Percentiles rank a stretch among this genome's conserved stretches.
Conservation (phyloP, 1,284 basidiomycete species). For the Irpex sp. region DNA sequence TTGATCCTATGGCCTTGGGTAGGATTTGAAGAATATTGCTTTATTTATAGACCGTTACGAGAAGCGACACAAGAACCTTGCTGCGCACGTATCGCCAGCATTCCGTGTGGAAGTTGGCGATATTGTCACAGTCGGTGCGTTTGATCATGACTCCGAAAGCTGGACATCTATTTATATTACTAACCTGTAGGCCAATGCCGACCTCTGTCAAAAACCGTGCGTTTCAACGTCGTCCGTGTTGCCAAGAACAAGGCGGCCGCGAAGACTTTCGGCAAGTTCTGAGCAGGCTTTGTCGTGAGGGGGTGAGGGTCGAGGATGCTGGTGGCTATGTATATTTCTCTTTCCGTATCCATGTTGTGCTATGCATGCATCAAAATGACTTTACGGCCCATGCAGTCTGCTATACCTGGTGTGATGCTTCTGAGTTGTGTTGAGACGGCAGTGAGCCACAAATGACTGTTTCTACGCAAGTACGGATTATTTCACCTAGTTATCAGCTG, state of each 20-base stretch:
- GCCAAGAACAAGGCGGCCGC: constrained; percentile 83
- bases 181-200: constrained; percentile 83
- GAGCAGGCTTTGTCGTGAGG: constrained; percentile 25
- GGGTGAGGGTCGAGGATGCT: constrained; percentile 23
- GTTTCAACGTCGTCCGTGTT: constrained; percentile 96
- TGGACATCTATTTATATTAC: background rate
- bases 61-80: constrained; percentile 98
- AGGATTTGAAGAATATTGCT: constrained; percentile 16
- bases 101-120: constrained; percentile 97
- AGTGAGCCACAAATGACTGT: too few relatives aligned
- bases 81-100: constrained; percentile 95
- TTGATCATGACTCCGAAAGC: constrained; percentile 10
- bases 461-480: too few relatives aligned
- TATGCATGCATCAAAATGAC: constrained; percentile 33
- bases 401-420: background rate
- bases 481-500: too few relatives aligned
- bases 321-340: constrained; percentile 30
- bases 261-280: constrained; percentile 96
- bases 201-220: constrained; percentile 98
- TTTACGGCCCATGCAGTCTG: constrained; percentile 24
- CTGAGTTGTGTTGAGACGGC: too few relatives aligned
- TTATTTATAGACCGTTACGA: constrained; percentile 79
- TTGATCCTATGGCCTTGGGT: background rate
- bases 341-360: constrained; percentile 28
- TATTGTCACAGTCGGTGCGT: constrained; percentile 90